Evolutionary conservation across 169 alveolate species (phyloP), one percentile per base, ranked within the genome.

Genomic region (Plasmodium knowlesi): DNA sequence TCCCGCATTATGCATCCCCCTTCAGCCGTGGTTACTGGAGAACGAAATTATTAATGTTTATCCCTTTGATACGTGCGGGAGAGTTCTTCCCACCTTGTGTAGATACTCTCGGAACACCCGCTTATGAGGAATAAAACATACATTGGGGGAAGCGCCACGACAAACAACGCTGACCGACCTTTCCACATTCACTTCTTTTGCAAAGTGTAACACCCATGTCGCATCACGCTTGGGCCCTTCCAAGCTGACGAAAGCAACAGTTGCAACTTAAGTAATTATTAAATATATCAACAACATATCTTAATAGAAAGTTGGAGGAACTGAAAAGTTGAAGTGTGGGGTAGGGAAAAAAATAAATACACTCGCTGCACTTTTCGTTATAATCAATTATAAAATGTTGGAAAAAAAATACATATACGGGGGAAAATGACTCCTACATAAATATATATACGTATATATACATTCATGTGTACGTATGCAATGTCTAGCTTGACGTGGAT

Each of bases 341-440:
- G 83, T 50, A 1, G 14, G 3, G 61, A 50, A 50, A 50, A 50
- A 50, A 14, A 50, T 50, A 50, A 50, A 39, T 41, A 79, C 84
- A 39, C 72, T 37, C 82, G 71, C 39, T 67, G 74, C 83, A 41
- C 92, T 54, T 83, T 83, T 83, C 92, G 46, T 34, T 54, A 53
- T 83, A 83, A 83, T 32, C 43, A 5, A 83, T 83, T 22, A 28
- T 83, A 83, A 83, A 61, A 83, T 16, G 81, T 71, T 82, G 14
- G 54, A 82, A 53, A 57, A 57, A 41, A 81, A 50, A 83, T 1
- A 83, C 32, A 54, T 22, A 61, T 39, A 57, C 12, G 57, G 73
- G 73, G 73, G 37, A 28, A 34, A 83, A 57, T 32, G 73, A 30
- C 70, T 32, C 22, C 1, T 67, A 83, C 39, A 83, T 61, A 43